These are phyloP conservation scores for Aspergillus japonicus DNA, from an alignment of 2,329 filamentous ascomycete species.

Conservation along the genomic window DNA sequence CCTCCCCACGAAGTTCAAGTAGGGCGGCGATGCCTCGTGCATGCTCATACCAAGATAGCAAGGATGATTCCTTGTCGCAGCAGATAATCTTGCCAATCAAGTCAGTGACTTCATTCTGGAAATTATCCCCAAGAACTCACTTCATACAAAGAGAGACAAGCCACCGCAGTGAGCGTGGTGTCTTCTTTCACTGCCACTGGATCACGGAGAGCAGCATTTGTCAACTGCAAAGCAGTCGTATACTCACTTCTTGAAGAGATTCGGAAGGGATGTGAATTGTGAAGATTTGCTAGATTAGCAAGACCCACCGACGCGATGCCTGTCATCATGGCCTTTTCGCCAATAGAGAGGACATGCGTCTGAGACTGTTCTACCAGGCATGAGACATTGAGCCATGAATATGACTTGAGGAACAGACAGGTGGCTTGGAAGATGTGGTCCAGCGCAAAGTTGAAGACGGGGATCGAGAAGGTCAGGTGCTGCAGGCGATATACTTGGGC, in stretches of 20 bases:
- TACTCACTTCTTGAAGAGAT: not conserved
- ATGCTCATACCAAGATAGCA: conserved; percentile 2
- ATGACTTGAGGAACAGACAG: conserved; percentile 1
- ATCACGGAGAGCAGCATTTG: not conserved
- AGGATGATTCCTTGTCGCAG: not conserved
- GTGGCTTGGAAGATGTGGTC: conserved; percentile 4
- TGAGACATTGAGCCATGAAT: not conserved
- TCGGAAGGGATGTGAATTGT: not conserved
- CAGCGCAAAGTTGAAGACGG: conserved; percentile 2
- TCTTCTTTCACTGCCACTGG: not conserved
- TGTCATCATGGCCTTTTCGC: conserved; percentile 4
- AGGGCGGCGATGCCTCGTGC: not conserved
- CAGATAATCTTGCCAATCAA: not conserved
- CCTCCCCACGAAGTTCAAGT: conserved; percentile 2
- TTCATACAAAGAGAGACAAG: conserved; percentile 2
- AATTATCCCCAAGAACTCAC: not conserved
- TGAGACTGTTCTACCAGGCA: not conserved
- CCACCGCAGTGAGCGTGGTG: conserved; percentile 3
- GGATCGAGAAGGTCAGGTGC: not conserved
- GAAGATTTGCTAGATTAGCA: not conserved
- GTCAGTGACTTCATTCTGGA: not conserved
- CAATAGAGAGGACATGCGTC: not conserved
- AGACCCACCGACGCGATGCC: conserved; percentile 3
- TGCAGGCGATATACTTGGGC: not conserved
- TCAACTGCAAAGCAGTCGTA: not conserved